phyloP scores from a whole-genome alignment of 2,329 filamentous ascomycete species.

The Ceratocystis ficicola region DNA sequence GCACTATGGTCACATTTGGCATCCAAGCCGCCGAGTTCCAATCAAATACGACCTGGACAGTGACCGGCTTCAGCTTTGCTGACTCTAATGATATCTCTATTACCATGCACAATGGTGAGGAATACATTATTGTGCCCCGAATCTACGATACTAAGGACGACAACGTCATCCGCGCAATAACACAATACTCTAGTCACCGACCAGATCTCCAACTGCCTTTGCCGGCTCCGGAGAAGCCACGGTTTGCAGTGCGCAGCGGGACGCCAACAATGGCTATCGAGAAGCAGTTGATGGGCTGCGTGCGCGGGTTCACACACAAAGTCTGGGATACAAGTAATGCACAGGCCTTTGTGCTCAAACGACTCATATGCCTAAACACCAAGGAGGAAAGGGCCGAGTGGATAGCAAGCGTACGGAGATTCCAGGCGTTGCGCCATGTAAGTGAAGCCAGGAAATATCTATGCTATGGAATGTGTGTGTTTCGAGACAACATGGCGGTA shows the following conservation, averaged over 20 bases:
- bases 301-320: conserved; percentile 10
- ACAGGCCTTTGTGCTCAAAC: conserved; percentile 5
- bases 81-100: conserved; percentile 12
- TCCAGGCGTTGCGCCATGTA: conserved; percentile 5
- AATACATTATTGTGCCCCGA: conserved; percentile 12
- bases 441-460: neutral
- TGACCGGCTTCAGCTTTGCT: conserved; percentile 9
- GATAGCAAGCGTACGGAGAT: conserved; percentile 2
- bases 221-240: neutral
- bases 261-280: neutral
- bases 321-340: conserved; percentile 10
- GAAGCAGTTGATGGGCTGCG: conserved; percentile 7
- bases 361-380: neutral
- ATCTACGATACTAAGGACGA: conserved; percentile 4
- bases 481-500: neutral
- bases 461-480: neutral
- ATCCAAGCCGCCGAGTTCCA: conserved; percentile 8
- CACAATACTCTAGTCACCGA: neutral
- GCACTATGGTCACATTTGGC: conserved; percentile 11
- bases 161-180: neutral
- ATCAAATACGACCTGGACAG: conserved; percentile 7
- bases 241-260: neutral
- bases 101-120: neutral
- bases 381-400: neutral
- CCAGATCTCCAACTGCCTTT: neutral